Conservation (phyloP, 768 basidiomycete species). For the Cytidiella melzeri region DNA sequence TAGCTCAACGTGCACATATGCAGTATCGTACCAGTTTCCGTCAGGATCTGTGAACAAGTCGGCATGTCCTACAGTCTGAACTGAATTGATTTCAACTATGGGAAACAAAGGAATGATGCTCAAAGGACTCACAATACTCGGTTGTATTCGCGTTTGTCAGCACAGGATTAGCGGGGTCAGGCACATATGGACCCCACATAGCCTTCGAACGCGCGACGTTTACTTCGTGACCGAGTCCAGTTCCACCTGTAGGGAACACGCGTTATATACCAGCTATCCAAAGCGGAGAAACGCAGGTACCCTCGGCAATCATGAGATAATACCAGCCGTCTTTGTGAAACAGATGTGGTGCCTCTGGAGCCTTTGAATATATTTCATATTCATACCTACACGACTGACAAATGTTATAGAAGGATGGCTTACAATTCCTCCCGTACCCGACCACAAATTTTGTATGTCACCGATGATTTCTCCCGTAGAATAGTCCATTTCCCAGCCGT, state of each 20-base stretch:
- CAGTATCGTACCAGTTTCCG: not conserved
- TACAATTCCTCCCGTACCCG: constrained; percentile 8
- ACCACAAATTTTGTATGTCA: constrained; percentile 12
- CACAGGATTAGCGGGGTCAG: constrained; percentile 4
- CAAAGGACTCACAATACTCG: not conserved
- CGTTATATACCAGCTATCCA: not conserved
- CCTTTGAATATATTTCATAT: not conserved
- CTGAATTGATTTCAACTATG: no score
- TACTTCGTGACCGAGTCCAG: constrained; percentile 5
- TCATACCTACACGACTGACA: not conserved
- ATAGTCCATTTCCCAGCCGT: constrained; percentile 1
- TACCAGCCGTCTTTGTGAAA: constrained; percentile 6
- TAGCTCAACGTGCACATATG: no score
- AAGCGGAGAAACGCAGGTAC: not conserved
- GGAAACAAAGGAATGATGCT: no score
- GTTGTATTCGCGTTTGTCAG: constrained; percentile 6
- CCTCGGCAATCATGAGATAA: constrained; percentile 9
- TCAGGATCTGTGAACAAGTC: constrained; percentile 5
- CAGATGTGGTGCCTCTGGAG: constrained; percentile 8
- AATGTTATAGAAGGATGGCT: no score
- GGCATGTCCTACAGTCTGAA: constrained; percentile 10
- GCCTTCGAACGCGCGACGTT: not conserved
- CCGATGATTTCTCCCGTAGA: constrained; percentile 3
- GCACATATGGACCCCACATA: constrained; percentile 3
- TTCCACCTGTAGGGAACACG: constrained; percentile 6